Evolutionary conservation across 164 flowering plant genomes (phyloP), one percentile per base, ranked within the genome.

Genomic region (Tetrastigma voinierianum): DNA sequence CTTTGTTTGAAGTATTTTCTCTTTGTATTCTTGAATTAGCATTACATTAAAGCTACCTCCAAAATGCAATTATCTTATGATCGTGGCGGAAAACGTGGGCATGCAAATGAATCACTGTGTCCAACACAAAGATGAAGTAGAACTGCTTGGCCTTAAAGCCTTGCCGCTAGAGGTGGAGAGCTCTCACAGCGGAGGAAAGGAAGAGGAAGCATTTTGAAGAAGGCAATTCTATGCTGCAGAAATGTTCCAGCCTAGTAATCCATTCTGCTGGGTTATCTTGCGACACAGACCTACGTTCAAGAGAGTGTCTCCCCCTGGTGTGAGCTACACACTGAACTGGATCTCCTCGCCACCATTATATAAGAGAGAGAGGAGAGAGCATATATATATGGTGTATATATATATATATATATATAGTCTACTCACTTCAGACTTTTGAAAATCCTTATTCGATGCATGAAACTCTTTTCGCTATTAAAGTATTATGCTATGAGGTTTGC

Each of bases 241-340:
- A 67, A 51, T 61, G 9, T 79, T 73, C 65, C 74, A 70, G 57
- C 77, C 82, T 2, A 2, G 13, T 15, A 73, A 79, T 66, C 82
- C 82, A 61, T 76, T 75, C 65, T 79, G 79, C 57, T 60, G 79
- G 65, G 82, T 79, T 43, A 73, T 76, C 59, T 46, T 79, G 55
- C 74, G 79, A 46, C 79, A n/a, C n/a, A n/a, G 80, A 51, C 77
- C 32, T 79, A 73, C 55, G 60, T 76, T 2, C 73, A 76, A n/a
- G n/a, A 75, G 25, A 77, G 82, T n/a, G 0, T 76, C n/a, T 77
- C 18, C 70, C n/a, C n/a, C 67, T 79, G 82, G 82, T 79, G 53
- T n/a, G n/a, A 69, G 74, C 57, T 9, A 15, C n/a, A n/a, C n/a
- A n/a, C n/a, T n/a, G n/a, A n/a, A n/a, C n/a, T n/a, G n/a, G n/a